These are phyloP conservation scores for Botryosphaeria agaves DNA, from an alignment of 2,329 filamentous ascomycete genomes.

Conservation along the genomic window DNA sequence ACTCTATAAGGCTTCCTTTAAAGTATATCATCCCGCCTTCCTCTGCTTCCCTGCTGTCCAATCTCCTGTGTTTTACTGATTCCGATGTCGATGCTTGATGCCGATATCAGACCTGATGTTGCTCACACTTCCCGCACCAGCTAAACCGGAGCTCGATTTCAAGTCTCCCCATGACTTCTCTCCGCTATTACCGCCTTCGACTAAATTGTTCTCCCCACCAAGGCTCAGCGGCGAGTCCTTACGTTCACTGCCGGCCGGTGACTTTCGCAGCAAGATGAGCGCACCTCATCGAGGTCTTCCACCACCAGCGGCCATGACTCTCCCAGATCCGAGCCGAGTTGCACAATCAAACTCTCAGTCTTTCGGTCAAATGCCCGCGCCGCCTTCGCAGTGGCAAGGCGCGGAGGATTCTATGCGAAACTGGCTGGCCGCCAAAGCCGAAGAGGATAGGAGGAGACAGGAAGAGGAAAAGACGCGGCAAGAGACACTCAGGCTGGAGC, in stretches of 20 bases:
- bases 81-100: too few species aligned
- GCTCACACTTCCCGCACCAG: constrained; percentile 32
- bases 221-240: constrained; percentile 21
- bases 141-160: constrained; percentile 28
- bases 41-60: too few species aligned
- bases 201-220: constrained; percentile 22
- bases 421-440: constrained; percentile 31
- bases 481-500: constrained; percentile 29
- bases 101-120: constrained; percentile 23
- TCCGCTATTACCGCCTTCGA: constrained; percentile 18
- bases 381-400: constrained; percentile 30
- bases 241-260: constrained; percentile 23
- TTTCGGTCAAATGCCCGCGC: constrained; percentile 24
- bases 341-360: constrained; percentile 18
- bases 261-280: constrained; percentile 27
- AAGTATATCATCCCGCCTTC: too few species aligned
- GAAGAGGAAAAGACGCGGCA: constrained; percentile 36
- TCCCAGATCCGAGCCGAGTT: constrained; percentile 27
- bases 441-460: constrained; percentile 34
- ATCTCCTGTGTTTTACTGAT: too few species aligned
- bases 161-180: constrained; percentile 31
- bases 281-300: constrained; percentile 35
- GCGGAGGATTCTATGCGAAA: constrained; percentile 34
- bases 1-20: too few species aligned
- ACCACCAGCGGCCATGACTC: constrained; percentile 34